phyloP scores from a whole-genome alignment of 352 stramenopile genomes.

The Globisporangium spiculum region DNA sequence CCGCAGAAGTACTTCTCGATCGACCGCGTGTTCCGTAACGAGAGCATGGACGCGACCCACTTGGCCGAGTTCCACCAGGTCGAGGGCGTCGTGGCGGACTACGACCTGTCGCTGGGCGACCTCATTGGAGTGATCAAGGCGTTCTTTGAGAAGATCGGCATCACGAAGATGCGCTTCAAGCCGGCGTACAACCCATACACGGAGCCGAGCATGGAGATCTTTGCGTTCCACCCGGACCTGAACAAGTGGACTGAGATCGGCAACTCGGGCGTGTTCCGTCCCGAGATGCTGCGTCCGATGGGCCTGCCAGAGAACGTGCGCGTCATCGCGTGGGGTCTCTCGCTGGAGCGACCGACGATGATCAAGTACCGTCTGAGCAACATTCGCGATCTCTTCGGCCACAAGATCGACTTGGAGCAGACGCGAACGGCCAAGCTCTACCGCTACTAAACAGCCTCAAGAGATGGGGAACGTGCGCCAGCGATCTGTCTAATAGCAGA shows the following conservation, averaged over 20 bases:
- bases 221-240: slow-evolving; percentile 99
- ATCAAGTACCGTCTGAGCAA: slow-evolving; percentile 99
- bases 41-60: slow-evolving; percentile 99
- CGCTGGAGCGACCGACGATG: slow-evolving; percentile 99
- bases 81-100: slow-evolving; percentile 98
- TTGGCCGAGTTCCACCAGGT: slow-evolving; percentile 99
- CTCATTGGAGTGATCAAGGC: slow-evolving; percentile 99
- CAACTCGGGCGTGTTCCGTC: slow-evolving; percentile 99
- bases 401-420: slow-evolving; percentile 98
- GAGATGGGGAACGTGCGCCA: not conserved
- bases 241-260: slow-evolving; percentile 99
- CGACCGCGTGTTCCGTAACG: slow-evolving; percentile 99
- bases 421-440: slow-evolving; percentile 92
- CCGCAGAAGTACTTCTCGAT: slow-evolving; percentile 99
- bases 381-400: slow-evolving; percentile 99
- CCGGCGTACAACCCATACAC: slow-evolving; percentile 99
- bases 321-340: slow-evolving; percentile 99
- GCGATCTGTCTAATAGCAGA: not conserved
- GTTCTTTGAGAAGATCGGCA: slow-evolving; percentile 99
- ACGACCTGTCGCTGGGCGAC: slow-evolving; percentile 97
- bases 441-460: slow-evolving; percentile 48
- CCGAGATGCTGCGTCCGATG: slow-evolving; percentile 99
- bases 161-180: slow-evolving; percentile 99
- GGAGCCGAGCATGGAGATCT: slow-evolving; percentile 99
- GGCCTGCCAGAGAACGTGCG: slow-evolving; percentile 98